Percentiles rank a stretch among this genome's conserved stretches.
phyloP scores from a whole-genome alignment of 116 monocot genomes.

The Cymodocea nodosa region DNA sequence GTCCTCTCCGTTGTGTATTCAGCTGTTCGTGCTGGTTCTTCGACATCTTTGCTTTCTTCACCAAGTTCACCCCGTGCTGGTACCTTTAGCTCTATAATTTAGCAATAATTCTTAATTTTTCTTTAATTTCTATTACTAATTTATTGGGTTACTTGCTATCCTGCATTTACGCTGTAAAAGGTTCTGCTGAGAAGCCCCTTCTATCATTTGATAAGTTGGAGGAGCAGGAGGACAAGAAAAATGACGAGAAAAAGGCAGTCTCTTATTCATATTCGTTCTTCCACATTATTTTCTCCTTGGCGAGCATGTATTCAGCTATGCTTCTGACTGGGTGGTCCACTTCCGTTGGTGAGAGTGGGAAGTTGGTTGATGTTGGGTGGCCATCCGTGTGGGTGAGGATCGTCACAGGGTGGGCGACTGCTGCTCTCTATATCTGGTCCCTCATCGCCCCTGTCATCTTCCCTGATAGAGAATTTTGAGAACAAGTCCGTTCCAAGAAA shows the following conservation, averaged over 20 bases:
- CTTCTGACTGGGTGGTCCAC: conserved; percentile 91
- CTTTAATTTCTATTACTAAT: neutral
- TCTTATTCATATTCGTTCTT: conserved; percentile 97
- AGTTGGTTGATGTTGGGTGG: conserved; percentile 89
- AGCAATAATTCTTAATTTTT: neutral
- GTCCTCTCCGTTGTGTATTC: conserved; percentile 95
- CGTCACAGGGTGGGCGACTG: conserved; percentile 82
- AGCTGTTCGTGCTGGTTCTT: conserved; percentile 97
- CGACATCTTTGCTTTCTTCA: conserved; percentile 70
- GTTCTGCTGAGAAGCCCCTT: conserved; percentile 65
- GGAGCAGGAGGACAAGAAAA: conserved; percentile 39
- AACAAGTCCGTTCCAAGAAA: neutral
- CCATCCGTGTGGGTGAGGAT: conserved; percentile 89
- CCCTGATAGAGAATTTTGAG: conserved; percentile 92
- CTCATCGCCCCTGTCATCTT: conserved; percentile 77
- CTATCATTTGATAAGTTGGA: conserved; percentile 76
- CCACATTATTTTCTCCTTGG: conserved; percentile 97
- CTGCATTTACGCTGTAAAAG: conserved; percentile 10
- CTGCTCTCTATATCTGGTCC: conserved; percentile 88
- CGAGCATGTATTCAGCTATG: conserved; percentile 99
- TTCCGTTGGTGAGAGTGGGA: conserved; percentile 72
- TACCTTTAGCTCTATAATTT: conserved; percentile 5
- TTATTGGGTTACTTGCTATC: too few relatives aligned
- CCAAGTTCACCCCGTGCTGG: conserved; percentile 78
- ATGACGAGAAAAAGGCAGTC: conserved; percentile 51